Evolutionary conservation across 352 stramenopile genomes (phyloP), one percentile per base, ranked within the genome.

Genomic region (Plasmopara viticola): DNA sequence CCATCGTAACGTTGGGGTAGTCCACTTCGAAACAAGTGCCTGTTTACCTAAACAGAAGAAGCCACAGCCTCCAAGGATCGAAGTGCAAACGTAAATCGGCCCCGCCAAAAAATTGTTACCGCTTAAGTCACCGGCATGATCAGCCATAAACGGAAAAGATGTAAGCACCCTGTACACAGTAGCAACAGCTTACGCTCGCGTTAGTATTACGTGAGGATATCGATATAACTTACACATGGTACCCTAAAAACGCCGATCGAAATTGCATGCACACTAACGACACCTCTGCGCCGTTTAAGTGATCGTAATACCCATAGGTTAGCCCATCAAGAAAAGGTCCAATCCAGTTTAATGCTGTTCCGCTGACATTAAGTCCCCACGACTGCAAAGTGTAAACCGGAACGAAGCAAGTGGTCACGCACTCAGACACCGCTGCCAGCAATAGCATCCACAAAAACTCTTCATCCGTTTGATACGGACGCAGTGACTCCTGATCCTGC

Each of bases 61-160:
- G 4, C 60, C 37, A 29, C 78, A 94, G 0, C 71, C 78, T 29
- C 59, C 64, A 2, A 74, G 4, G 41, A 88, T 66, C 5, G 81
- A 82, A 6, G 14, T 53, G 30, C 64, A 70, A 7, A 94, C 75
- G 60, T 94, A 94, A 2, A 89, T 31, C 10, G 70, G 69, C 1
- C 81, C 84, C 0, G 59, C 52, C 7, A 71, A 38, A 18, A 77
- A 46, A 39, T 51, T 77, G 6, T 40, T 30, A 0, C 56, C 51
- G 44, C 76, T 87, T 8, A 94, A 68, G 41, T 91, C 84, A 2
- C 84, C 79, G 1, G 84, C 84, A 46, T 94, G 84, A 56, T 94
- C 84, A 5, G 73, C 77, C 84, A 94, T 94, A 67, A 88, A 94
- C 50, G 81, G 84, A 48, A 86, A 94, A n/a, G 81, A 92, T 40